Evolutionary conservation across 176 grass and related monocot species (phyloP).

Genomic region (Eleusine indica): DNA sequence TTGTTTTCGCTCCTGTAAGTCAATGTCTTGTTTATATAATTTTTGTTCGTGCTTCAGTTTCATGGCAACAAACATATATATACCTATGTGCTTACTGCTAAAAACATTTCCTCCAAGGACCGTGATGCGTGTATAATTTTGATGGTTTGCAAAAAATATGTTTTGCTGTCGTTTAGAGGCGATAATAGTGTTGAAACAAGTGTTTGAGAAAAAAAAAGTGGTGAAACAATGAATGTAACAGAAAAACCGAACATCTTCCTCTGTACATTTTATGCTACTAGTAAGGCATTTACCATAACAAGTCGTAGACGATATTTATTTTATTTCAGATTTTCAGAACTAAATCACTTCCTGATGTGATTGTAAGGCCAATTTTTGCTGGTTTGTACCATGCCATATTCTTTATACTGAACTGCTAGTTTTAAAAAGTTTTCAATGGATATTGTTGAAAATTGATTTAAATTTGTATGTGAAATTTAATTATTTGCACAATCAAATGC

Average conservation of each 20-base stretch:
- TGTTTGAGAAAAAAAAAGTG: too few species aligned
- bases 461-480: background rate
- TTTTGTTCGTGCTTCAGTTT: background rate
- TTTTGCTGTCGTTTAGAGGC: conserved; percentile 10
- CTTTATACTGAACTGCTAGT: background rate
- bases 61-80: background rate
- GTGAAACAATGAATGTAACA: background rate
- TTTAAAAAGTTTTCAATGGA: background rate
- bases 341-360: conserved; percentile 27
- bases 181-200: conserved; percentile 16
- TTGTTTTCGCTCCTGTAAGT: conserved; percentile 86
- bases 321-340: background rate
- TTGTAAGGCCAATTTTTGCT: background rate
- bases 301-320: background rate
- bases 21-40: background rate
- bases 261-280: background rate
- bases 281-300: background rate
- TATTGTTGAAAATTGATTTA: background rate
- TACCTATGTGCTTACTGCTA: background rate
- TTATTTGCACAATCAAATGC: background rate
- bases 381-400: background rate
- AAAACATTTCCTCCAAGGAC: background rate
- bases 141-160: background rate
- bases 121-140: background rate
- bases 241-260: background rate